Evolutionary conservation across 306 rosid genomes (phyloP), one percentile per base, ranked within the genome.

Genomic region (Vigna nakashimae): DNA sequence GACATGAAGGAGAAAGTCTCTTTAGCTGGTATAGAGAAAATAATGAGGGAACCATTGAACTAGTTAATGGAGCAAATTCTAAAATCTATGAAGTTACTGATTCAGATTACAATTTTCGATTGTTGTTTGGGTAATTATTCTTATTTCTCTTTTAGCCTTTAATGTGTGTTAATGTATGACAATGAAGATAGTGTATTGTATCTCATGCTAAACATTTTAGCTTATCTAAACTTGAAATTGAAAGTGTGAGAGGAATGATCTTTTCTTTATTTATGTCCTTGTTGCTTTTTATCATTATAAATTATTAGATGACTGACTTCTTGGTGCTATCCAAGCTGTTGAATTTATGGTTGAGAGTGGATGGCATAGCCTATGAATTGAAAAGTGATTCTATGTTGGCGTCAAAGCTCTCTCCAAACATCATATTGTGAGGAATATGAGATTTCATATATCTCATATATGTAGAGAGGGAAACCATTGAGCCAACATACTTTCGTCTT

Each of bases 11-110:
- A 73, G 86, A 79, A 60, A 91, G 99, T 87, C 89, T 87, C 69
- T 87, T 84, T 76, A 89, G 96, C 90, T 95, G 99, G 99, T 89
- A 91, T 71, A 88, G 91, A 91, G 90, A 92, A 88, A 91, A 84
- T 65, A 88, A 82, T 57, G 94, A 92, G 58, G 98, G 99, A 75
- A 78, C 88, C 40, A 80, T 89, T 74, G 77, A 82, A 81, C 89
- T 86, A 68, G 87, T 92, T 69, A 82, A 80, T 71, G 98, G 89
- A 67, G 96, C 91, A 72, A 84, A 63, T 84, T 90, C 89, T 43
- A 83, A 82, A 84, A 88, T 81, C 52, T 95, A 95, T 38, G 64
- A 82, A 83, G 98, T 87, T 82, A 82, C 89, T 34, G 96, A 95
- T 84, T 87, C 88, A 17, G 99, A 92, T 83, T 95, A 95, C 83